A percentile compares a stretch with the other conserved stretches of the same genome.
Evolutionary conservation across 176 grass and related monocot species (phyloP).

Genomic region (Dactylis glomerata): DNA sequence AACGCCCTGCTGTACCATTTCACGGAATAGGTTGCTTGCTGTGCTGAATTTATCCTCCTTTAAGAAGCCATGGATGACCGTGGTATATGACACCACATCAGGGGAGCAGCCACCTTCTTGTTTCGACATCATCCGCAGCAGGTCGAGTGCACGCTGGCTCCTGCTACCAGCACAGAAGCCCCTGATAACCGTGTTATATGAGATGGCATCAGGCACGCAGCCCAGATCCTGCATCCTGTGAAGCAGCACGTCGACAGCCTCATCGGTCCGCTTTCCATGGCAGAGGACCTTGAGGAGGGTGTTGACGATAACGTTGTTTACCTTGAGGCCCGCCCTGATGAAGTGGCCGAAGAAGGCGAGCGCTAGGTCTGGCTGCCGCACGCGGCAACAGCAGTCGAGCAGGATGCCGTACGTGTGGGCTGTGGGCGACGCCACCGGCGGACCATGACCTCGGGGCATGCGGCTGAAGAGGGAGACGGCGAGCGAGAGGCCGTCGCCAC

Average conservation of each 20-base stretch:
- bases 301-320: background rate
- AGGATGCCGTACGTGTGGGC: background rate
- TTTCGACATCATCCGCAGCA: background rate
- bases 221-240: background rate
- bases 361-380: too few species aligned
- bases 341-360: background rate
- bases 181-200: background rate
- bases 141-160: background rate
- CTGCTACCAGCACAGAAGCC: background rate
- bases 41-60: background rate
- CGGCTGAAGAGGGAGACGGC: background rate
- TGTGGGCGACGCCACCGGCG: background rate
- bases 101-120: background rate
- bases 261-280: background rate
- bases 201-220: background rate
- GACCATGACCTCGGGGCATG: too few species aligned
- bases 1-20: background rate
- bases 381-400: background rate
- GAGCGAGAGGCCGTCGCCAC: background rate
- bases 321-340: background rate
- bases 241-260: background rate
- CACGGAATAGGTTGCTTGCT: background rate
- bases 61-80: background rate
- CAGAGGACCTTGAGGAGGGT: background rate
- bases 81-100: too few species aligned